Conservation (phyloP, 2,329 filamentous ascomycete species). For the Elsinoe ampelina region DNA sequence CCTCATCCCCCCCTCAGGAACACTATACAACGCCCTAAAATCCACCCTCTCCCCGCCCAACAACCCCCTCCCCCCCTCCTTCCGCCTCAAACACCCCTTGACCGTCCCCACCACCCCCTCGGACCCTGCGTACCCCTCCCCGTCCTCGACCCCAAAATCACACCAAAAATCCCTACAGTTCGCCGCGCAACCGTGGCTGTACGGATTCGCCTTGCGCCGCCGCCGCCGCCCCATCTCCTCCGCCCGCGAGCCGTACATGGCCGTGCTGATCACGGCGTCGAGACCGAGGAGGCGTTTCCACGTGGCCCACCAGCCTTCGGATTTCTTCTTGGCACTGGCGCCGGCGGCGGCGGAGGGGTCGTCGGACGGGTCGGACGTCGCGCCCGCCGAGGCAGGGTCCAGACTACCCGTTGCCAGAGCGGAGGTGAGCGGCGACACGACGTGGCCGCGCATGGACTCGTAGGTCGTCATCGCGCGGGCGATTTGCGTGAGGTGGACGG, state of each 20-base stretch:
- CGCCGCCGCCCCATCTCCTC: conserved; percentile 36
- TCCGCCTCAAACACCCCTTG: conserved; percentile 56
- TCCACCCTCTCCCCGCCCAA: conserved; percentile 73
- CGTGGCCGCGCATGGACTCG: conserved; percentile 83
- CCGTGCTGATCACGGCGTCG: conserved; percentile 88
- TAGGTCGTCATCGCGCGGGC: conserved; percentile 90
- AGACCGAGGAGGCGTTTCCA: conserved; percentile 82
- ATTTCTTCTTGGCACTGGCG: conserved; percentile 36
- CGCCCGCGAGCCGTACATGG: conserved; percentile 60
- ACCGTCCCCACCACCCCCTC: conserved; percentile 43
- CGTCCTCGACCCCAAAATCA: conserved; percentile 38
- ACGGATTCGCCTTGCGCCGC: conserved; percentile 61
- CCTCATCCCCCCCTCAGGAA: conserved; percentile 59
- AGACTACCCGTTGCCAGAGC: conserved; percentile 64
- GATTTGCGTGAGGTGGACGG: conserved; percentile 88
- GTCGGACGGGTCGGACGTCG: no score
- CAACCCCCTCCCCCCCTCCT: conserved; percentile 61
- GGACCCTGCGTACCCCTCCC: not conserved
- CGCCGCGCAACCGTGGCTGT: conserved; percentile 68
- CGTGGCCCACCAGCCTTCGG: conserved; percentile 60
- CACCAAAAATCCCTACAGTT: conserved; percentile 98
- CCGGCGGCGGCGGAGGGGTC: no score
- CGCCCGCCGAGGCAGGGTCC: no score
- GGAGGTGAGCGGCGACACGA: conserved; percentile 54
- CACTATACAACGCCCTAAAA: conserved; percentile 84